phyloP scores from a whole-genome alignment of 148 eudicot genomes.

The Rhododendron simsii region DNA sequence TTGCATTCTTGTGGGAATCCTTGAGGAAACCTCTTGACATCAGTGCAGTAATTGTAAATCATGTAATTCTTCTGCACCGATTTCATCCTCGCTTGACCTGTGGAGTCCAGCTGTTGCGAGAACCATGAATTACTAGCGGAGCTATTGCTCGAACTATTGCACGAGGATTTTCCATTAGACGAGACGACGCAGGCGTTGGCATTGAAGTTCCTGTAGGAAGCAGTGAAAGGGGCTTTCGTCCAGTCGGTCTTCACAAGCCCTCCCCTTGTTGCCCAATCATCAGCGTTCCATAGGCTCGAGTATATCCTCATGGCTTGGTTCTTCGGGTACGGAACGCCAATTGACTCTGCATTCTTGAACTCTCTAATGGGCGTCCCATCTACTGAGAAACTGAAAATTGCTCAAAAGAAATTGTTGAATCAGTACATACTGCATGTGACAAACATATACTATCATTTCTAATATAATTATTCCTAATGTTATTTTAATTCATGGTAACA shows the following conservation, averaged over 20 bases:
- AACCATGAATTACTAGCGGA: not conserved
- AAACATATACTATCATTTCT: not conserved
- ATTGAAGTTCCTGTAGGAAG: slow-evolving; percentile 29
- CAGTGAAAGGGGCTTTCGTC: slow-evolving; percentile 35
- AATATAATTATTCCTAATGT: not conserved
- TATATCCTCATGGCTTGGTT: slow-evolving; percentile 33
- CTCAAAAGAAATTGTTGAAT: not conserved
- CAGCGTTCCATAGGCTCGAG: slow-evolving; percentile 38
- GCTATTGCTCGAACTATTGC: not conserved
- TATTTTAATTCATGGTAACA: not conserved
- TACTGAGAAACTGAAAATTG: slow-evolving; percentile 25
- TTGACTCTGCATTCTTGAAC: slow-evolving; percentile 31
- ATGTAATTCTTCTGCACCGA: slow-evolving; percentile 11
- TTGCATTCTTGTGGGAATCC: slow-evolving; percentile 6
- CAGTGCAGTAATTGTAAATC: slow-evolving; percentile 13
- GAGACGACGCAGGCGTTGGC: slow-evolving; percentile 17
- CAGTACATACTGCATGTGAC: not conserved
- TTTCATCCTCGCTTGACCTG: slow-evolving; percentile 3
- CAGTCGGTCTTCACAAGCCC: slow-evolving; percentile 34
- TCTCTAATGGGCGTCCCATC: slow-evolving; percentile 35
- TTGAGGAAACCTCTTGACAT: not conserved
- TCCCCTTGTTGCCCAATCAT: slow-evolving; percentile 41
- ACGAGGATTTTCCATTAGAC: slow-evolving; percentile 11
- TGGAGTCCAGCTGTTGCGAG: not conserved
- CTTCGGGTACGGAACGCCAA: slow-evolving; percentile 35